phyloP scores from a whole-genome alignment of 768 basidiomycete genomes.

The Boletus bicolor region DNA sequence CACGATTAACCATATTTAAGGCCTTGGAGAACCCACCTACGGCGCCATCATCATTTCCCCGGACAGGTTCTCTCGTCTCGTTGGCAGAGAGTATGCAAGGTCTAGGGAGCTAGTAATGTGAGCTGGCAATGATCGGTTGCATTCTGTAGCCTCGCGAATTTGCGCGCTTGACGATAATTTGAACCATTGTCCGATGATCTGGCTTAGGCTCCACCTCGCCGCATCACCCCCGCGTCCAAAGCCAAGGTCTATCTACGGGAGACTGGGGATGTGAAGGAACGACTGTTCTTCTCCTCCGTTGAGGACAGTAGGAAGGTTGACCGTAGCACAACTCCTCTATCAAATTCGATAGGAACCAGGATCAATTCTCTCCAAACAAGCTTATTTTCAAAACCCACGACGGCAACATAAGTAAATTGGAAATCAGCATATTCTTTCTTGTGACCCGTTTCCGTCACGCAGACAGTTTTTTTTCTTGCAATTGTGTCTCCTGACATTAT shows the following conservation, averaged over 20 bases:
- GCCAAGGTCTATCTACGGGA: not conserved
- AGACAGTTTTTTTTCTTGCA: not conserved
- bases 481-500: not conserved
- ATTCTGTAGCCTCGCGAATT: not conserved
- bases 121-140: not conserved
- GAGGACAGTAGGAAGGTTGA: not conserved
- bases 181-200: not conserved
- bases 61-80: constrained; percentile 6
- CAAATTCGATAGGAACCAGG: not conserved
- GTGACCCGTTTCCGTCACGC: not conserved
- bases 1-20: not conserved
- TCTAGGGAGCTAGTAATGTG: constrained; percentile 15
- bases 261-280: not conserved
- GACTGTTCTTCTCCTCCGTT: not conserved
- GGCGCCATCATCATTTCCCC: not conserved
- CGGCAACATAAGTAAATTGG: no score
- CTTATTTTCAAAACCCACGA: not conserved
- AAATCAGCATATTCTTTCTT: no score
- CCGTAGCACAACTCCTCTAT: not conserved
- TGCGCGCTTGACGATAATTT: not conserved
- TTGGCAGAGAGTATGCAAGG: constrained; percentile 20
- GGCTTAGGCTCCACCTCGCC: not conserved
- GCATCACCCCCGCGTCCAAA: not conserved
- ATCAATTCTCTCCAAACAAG: not conserved
- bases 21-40: constrained; percentile 6